A percentile compares a stretch with the other conserved stretches of the same genome.
phyloP scores from a whole-genome alignment of 2,329 filamentous ascomycete genomes.

The Fusarium luffae region DNA sequence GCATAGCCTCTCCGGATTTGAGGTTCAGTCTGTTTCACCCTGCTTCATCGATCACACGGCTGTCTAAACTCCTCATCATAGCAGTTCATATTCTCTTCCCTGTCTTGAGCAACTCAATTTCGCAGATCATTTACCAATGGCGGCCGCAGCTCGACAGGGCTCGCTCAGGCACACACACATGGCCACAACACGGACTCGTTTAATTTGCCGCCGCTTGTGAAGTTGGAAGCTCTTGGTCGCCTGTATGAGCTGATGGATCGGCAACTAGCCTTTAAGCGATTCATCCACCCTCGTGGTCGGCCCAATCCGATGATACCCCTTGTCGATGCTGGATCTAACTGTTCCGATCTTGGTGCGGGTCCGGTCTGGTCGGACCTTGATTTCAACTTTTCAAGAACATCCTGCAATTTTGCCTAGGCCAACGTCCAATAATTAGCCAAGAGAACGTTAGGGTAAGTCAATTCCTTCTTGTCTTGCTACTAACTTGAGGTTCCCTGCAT shows the following conservation, averaged over 20 bases:
- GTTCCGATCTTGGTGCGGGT: slow-evolving; percentile 45
- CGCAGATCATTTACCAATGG: slow-evolving; percentile 19
- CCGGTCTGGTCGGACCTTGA: slow-evolving; percentile 13
- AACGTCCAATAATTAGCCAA: not conserved
- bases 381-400: slow-evolving; percentile 12
- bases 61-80: not conserved
- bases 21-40: slow-evolving; percentile 3
- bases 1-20: slow-evolving; percentile 10
- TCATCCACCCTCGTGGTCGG: slow-evolving; percentile 40
- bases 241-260: slow-evolving; percentile 43
- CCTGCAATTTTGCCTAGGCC: not conserved
- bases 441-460: slow-evolving; percentile 10
- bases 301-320: slow-evolving; percentile 44
- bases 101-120: slow-evolving; percentile 13
- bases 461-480: slow-evolving; percentile 20
- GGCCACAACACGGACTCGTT: slow-evolving; percentile 7
- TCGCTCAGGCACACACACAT: slow-evolving; percentile 23
- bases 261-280: slow-evolving; percentile 44
- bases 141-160: slow-evolving; percentile 15
- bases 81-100: not conserved
- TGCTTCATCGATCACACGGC: not conserved
- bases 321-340: slow-evolving; percentile 42
- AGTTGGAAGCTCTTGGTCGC: slow-evolving; percentile 28
- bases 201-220: slow-evolving; percentile 27
- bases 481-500: slow-evolving; percentile 24